phyloP scores from a whole-genome alignment of 768 basidiomycete genomes.

The Terana coerulea region DNA sequence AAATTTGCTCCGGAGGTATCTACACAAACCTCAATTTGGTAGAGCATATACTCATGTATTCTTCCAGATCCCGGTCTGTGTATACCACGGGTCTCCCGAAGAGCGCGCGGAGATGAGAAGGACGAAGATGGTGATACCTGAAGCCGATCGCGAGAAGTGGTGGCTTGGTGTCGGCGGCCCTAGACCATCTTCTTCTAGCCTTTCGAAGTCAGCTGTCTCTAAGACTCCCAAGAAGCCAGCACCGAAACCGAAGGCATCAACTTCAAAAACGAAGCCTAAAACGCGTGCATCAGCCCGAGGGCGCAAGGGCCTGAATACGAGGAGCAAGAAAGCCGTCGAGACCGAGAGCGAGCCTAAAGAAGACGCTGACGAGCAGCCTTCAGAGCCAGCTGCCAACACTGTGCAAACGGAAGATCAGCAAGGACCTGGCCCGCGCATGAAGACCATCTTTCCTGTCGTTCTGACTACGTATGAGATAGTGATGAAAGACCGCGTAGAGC shows the following conservation, averaged over 20 bases:
- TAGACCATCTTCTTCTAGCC: slow-evolving; percentile 2
- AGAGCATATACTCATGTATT: background rate
- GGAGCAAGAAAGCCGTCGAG: background rate
- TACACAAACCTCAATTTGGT: background rate
- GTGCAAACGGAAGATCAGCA: too few relatives aligned
- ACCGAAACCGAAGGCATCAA: background rate
- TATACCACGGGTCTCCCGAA: slow-evolving; percentile 85
- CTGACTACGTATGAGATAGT: slow-evolving; percentile 93
- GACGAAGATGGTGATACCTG: slow-evolving; percentile 46
- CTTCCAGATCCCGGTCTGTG: slow-evolving; percentile 73
- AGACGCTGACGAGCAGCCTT: slow-evolving; percentile 13
- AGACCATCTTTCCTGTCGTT: slow-evolving; percentile 65
- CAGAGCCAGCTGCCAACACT: background rate
- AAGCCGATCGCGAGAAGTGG: slow-evolving; percentile 21
- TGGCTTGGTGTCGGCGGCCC: slow-evolving; percentile 6
- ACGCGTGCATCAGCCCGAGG: background rate
- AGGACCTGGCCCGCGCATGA: slow-evolving; percentile 31
- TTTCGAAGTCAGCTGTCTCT: slow-evolving; percentile 4
- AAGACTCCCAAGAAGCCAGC: slow-evolving; percentile 1
- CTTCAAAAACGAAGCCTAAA: slow-evolving; percentile 3
- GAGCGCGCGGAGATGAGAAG: slow-evolving; percentile 78
- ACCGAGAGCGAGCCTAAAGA: background rate
- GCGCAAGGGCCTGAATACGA: background rate
- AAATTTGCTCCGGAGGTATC: slow-evolving; percentile 76
- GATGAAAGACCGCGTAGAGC: slow-evolving; percentile 72